These are phyloP conservation scores for Beauveria australis DNA, from an alignment of 2,329 filamentous ascomycete species.

Conservation along the genomic window DNA sequence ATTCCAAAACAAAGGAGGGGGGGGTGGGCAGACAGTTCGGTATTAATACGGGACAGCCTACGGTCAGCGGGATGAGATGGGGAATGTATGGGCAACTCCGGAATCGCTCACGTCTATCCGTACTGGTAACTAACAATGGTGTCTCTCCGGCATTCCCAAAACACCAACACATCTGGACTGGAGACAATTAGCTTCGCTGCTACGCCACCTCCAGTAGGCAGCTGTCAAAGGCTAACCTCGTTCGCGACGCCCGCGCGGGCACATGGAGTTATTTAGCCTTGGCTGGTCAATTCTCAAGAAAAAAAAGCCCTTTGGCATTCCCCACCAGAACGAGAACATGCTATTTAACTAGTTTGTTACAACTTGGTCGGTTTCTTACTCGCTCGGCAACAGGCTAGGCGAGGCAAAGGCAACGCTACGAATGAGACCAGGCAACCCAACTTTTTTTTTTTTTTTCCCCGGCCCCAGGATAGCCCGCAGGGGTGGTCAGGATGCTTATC, in stretches of 20 bases:
- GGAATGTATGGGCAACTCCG: slow-evolving; percentile 7
- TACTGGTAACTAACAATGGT: neutral
- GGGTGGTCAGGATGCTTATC: slow-evolving; percentile 10
- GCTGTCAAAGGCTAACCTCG: neutral
- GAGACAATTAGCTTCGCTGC: neutral
- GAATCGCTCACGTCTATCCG: neutral
- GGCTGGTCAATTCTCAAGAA: neutral
- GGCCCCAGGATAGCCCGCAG: neutral
- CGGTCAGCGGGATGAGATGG: neutral
- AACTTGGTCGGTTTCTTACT: slow-evolving; percentile 5
- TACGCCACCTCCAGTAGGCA: neutral
- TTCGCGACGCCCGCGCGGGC: neutral
- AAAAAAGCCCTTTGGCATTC: neutral
- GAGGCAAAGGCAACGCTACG: slow-evolving; percentile 1
- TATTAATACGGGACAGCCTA: slow-evolving; percentile 13
- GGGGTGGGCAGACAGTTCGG: slow-evolving; percentile 10
- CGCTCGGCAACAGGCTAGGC: neutral
- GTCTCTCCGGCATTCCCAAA: neutral
- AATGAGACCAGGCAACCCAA: neutral
- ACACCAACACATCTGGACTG: neutral
- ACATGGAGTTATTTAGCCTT: neutral
- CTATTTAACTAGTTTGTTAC: neutral
- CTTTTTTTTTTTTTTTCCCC: neutral
- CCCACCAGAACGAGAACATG: neutral
- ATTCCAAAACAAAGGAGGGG: slow-evolving; percentile 7